These are phyloP conservation scores for Henckelia pumila DNA, from an alignment of 257 asterid species.

Conservation along the genomic window DNA sequence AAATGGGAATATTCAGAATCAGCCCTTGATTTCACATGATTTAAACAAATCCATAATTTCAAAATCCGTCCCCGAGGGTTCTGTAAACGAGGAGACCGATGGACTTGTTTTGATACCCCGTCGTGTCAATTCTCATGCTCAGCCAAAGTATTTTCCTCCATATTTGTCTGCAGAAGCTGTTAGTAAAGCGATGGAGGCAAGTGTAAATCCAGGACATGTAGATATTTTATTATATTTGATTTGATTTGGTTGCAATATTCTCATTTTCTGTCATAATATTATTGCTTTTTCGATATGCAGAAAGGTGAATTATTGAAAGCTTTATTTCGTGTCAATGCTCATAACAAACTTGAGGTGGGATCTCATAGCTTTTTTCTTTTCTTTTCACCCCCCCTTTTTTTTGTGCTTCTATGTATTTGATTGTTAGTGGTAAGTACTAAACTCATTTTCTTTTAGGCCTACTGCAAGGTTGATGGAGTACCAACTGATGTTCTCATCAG, in stretches of 20 bases:
- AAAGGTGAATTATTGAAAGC: constrained; percentile 63
- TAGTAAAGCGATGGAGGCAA: constrained; percentile 37
- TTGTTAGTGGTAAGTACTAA: constrained; percentile 12
- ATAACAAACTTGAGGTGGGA: constrained; percentile 79
- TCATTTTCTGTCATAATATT: constrained; percentile 11
- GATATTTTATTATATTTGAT: constrained; percentile 13
- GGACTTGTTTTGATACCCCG: constrained; percentile 4
- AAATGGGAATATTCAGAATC: constrained; percentile 17
- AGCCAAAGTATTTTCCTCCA: constrained; percentile 29
- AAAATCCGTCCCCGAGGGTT: constrained; percentile 29
- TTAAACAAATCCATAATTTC: constrained; percentile 9
- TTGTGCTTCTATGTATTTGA: constrained; percentile 6
- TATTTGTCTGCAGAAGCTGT: constrained; percentile 38
- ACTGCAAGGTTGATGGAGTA: constrained; percentile 50
- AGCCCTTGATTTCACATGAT: constrained; percentile 23
- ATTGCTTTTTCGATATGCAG: constrained; percentile 41
- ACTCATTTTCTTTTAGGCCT: constrained; percentile 39
- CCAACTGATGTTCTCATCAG: constrained; percentile 41
- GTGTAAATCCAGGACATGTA: constrained; percentile 5
- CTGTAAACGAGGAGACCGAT: constrained; percentile 21
- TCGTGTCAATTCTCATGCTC: background rate
- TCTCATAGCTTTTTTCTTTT: background rate
- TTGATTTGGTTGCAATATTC: background rate
- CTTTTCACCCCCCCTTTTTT: background rate
- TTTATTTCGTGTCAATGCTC: constrained; percentile 73